A percentile compares a stretch with the other conserved stretches of the same genome.
Conservation (phyloP, 257 asterid species). For the Ocimum tenuiflorum region DNA sequence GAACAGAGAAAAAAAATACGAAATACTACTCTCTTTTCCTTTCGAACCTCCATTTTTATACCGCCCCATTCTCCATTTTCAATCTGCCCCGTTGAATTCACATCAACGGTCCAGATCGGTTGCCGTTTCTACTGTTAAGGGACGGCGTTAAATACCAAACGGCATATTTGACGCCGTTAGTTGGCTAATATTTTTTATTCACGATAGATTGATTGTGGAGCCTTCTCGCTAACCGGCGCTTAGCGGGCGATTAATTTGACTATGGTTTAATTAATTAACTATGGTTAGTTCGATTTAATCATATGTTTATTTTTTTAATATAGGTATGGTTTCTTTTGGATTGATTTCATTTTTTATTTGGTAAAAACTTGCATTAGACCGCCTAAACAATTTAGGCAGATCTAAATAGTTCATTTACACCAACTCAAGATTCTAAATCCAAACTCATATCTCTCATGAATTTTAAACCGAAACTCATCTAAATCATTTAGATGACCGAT, state of each 20-base stretch:
- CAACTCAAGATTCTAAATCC: too few species aligned
- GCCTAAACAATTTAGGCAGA: too few species aligned
- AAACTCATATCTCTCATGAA: too few species aligned
- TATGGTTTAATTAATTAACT: conserved; percentile 9
- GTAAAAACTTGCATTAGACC: too few species aligned
- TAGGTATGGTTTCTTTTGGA: background rate
- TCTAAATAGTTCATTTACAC: too few species aligned
- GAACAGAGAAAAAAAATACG: conserved; percentile 28
- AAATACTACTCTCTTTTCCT: conserved; percentile 41
- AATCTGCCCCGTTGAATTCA: conserved; percentile 31
- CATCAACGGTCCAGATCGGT: conserved; percentile 29
- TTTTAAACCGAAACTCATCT: too few species aligned
- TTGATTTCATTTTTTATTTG: too few species aligned
- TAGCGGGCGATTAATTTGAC: conserved; percentile 13
- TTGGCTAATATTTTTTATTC: conserved; percentile 10
- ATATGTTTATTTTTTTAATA: background rate
- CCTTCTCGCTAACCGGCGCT: conserved; percentile 33
- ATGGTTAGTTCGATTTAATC: conserved; percentile 19
- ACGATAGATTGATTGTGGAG: conserved; percentile 25
- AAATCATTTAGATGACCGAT: too few species aligned
- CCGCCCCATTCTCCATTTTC: conserved; percentile 29
- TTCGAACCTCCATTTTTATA: conserved; percentile 50
- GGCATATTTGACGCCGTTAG: conserved; percentile 38
- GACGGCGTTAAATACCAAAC: conserved; percentile 32
- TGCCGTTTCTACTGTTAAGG: conserved; percentile 23